A percentile compares a stretch with the other conserved stretches of the same genome.
Evolutionary conservation across 2,329 filamentous ascomycete genomes (phyloP).

Genomic region (Chrysosporium keratinophilum): DNA sequence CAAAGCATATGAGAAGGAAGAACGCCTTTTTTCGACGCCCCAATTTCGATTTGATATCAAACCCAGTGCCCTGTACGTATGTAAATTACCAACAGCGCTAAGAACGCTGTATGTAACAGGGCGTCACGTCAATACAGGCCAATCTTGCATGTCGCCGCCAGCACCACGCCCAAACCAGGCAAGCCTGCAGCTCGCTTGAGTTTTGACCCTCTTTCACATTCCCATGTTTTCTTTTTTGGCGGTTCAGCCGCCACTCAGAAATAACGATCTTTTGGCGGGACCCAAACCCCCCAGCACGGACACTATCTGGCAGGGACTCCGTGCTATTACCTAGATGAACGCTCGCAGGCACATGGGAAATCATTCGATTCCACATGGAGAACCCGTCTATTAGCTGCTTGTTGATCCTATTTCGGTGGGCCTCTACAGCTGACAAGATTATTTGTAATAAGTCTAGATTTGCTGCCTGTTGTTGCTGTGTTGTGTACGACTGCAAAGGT

Average conservation of each 20-base stretch:
- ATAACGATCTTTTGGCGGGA: neutral
- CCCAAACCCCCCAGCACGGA: neutral
- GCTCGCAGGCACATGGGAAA: neutral
- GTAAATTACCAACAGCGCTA: neutral
- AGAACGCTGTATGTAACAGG: neutral
- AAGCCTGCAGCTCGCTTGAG: neutral
- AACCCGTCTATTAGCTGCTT: too few species aligned
- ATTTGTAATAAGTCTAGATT: too few species aligned
- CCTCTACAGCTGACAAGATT: too few species aligned
- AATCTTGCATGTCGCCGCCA: neutral
- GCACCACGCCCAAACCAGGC: neutral
- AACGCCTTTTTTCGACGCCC: neutral
- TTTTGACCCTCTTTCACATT: neutral
- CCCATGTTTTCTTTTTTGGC: conserved; percentile 15
- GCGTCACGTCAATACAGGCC: neutral
- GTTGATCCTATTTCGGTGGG: too few species aligned
- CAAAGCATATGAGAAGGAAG: too few species aligned
- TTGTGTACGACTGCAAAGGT: too few species aligned
- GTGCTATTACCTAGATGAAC: neutral
- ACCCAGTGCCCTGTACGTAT: neutral
- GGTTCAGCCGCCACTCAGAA: conserved; percentile 15
- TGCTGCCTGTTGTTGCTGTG: too few species aligned
- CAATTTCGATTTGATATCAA: neutral
- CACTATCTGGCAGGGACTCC: neutral
- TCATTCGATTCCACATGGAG: neutral